Evolutionary conservation across 129 eudicot genomes (phyloP).

Genomic region (Deinandra increscens): DNA sequence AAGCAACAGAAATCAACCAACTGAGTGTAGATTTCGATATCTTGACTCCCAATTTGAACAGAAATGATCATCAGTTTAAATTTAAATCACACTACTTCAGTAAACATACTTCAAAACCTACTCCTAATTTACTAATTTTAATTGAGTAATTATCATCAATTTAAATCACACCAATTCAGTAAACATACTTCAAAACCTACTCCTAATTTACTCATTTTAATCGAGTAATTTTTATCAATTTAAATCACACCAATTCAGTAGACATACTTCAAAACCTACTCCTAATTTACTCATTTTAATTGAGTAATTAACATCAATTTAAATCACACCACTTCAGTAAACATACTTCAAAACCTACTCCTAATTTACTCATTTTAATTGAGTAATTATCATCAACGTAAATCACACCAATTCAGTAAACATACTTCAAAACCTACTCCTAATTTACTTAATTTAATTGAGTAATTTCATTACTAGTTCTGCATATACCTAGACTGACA

Average conservation of each 20-base stretch:
- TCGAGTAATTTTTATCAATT: background rate
- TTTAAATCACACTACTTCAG: background rate
- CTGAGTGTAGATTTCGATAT: background rate
- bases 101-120: slow-evolving; percentile 14
- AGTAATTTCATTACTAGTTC: background rate
- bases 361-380: background rate
- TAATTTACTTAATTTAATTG: background rate
- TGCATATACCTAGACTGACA: slow-evolving; percentile 51
- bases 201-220: background rate
- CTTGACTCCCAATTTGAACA: background rate
- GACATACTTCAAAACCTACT: slow-evolving; percentile 8
- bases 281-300: background rate
- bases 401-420: background rate
- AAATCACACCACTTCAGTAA: background rate
- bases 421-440: slow-evolving; percentile 6
- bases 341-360: slow-evolving; percentile 8
- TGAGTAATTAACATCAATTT: background rate
- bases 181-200: slow-evolving; percentile 11
- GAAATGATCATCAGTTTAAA: background rate
- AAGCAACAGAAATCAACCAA: background rate
- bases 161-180: background rate
- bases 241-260: background rate
- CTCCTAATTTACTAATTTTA: background rate
- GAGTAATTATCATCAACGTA: background rate
- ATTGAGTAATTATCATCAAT: background rate